Evolutionary conservation across 352 stramenopile species (phyloP).

Genomic region (Phytophthora foliorum): DNA sequence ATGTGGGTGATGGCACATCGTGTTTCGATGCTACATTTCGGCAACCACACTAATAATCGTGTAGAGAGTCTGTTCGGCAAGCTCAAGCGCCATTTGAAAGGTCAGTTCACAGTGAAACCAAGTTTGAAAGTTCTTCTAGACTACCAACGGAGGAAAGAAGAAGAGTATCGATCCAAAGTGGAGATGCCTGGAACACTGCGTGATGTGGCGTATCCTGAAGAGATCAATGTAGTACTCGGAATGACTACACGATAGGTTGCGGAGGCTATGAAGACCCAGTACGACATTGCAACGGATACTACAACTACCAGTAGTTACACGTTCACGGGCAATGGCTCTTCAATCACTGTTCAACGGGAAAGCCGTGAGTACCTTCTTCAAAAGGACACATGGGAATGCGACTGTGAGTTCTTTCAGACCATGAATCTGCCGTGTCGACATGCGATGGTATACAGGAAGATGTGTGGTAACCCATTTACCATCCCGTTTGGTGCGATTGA

Average conservation of each 20-base stretch:
- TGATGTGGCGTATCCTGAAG: background rate
- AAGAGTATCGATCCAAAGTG: background rate
- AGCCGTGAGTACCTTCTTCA: conserved; percentile 5
- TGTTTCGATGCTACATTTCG: conserved; percentile 14
- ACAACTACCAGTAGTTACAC: background rate
- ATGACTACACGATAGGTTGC: background rate
- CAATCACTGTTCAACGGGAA: background rate
- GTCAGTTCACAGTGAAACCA: background rate
- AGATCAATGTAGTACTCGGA: background rate
- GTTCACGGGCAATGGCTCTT: background rate
- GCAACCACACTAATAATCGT: conserved; percentile 12
- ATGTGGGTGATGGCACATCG: conserved; percentile 26
- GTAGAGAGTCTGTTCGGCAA: conserved; percentile 20
- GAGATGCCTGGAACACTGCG: background rate
- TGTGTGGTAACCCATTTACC: too few species aligned
- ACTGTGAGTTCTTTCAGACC: conserved; percentile 13
- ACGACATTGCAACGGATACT: background rate
- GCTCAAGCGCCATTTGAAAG: background rate
- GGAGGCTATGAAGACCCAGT: background rate
- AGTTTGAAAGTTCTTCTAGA: background rate
- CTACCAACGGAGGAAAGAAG: background rate
- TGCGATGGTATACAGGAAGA: too few species aligned
- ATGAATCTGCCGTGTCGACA: conserved; percentile 15
- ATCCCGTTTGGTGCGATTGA: too few species aligned
- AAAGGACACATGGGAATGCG: conserved; percentile 5